Evolutionary conservation across 768 basidiomycete species (phyloP).

Genomic region (Kwoniella sp.): DNA sequence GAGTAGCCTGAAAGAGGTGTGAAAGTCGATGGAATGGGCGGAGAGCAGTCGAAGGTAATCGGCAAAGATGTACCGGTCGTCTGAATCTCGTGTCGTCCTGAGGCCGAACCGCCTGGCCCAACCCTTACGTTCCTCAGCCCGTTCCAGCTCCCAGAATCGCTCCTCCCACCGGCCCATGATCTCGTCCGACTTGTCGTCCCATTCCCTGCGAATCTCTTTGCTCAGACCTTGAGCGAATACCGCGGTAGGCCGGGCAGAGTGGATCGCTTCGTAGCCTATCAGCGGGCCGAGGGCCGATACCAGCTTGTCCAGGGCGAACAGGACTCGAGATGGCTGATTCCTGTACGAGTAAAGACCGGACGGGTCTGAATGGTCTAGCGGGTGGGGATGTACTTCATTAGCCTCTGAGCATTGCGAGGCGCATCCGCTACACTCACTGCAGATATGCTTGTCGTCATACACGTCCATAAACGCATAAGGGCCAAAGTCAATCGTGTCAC

Average conservation of each 20-base stretch:
- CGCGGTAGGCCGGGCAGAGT: constrained; percentile 44
- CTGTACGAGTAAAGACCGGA: constrained; percentile 38
- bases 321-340: constrained; percentile 52
- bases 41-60: constrained; percentile 74
- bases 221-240: constrained; percentile 74
- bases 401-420: no score
- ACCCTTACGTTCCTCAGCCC: constrained; percentile 24
- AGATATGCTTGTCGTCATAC: constrained; percentile 76
- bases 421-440: constrained; percentile 57
- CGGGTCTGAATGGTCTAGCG: constrained; percentile 43
- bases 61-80: constrained; percentile 61
- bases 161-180: constrained; percentile 59
- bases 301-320: constrained; percentile 71
- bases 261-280: constrained; percentile 73
- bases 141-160: constrained; percentile 62
- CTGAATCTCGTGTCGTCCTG: constrained; percentile 56
- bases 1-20: constrained; percentile 73
- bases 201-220: constrained; percentile 56
- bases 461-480: constrained; percentile 96
- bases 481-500: constrained; percentile 58
- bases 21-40: constrained; percentile 75
- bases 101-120: constrained; percentile 81
- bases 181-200: constrained; percentile 62
- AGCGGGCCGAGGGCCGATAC: constrained; percentile 66
- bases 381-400: no score